Conservation (phyloP, 805 yeast species). For the Torulaspora gathmanii region DNA sequence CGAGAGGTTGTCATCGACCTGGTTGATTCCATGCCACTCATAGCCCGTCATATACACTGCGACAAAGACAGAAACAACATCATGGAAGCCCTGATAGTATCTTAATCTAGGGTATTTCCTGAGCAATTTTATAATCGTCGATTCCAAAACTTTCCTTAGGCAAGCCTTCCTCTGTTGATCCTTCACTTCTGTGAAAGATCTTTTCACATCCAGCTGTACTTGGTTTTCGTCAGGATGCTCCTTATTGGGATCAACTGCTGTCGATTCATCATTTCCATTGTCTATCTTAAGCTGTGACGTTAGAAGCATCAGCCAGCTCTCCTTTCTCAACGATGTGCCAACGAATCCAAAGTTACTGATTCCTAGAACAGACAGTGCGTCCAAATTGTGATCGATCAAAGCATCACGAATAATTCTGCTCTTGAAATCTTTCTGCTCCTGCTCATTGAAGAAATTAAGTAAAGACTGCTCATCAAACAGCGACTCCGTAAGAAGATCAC, state of each 20-base stretch:
- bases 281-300: constrained; percentile 18
- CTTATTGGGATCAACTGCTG: constrained; percentile 18
- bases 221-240: constrained; percentile 71
- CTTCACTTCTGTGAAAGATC: constrained; percentile 51
- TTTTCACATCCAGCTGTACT: constrained; percentile 67
- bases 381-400: constrained; percentile 13
- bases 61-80: constrained; percentile 64
- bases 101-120: constrained; percentile 56
- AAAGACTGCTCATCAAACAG: constrained; percentile 15
- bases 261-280: not conserved
- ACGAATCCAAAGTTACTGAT: constrained; percentile 27
- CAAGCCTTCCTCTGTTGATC: constrained; percentile 20
- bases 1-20: constrained; percentile 10
- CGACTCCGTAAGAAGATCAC: constrained; percentile 13
- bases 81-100: constrained; percentile 94
- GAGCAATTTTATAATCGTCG: constrained; percentile 50
- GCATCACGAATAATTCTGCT: constrained; percentile 16
- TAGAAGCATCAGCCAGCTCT: constrained; percentile 32
- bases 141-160: constrained; percentile 26
- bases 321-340: constrained; percentile 15
- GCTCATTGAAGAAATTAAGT: constrained; percentile 11
- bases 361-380: constrained; percentile 21
- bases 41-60: constrained; percentile 41
- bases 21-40: constrained; percentile 4
- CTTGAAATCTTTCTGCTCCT: constrained; percentile 14